These are phyloP conservation scores for Didymella sp. DNA, from an alignment of 2,329 filamentous ascomycete species.

Conservation along the genomic window DNA sequence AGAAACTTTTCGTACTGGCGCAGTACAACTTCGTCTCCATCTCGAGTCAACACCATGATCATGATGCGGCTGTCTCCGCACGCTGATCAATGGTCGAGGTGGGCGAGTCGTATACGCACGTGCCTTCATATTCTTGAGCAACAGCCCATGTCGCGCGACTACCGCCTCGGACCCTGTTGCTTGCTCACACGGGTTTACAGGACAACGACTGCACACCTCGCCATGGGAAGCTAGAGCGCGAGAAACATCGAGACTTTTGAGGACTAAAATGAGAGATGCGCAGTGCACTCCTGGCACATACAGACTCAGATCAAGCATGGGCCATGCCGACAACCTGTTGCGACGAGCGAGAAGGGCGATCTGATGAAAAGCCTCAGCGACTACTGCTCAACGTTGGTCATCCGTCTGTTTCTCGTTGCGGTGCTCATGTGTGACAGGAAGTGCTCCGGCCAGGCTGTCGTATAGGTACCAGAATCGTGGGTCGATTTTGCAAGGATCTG, in stretches of 20 bases:
- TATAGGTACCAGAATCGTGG: neutral
- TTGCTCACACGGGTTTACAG: neutral
- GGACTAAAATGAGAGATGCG: neutral
- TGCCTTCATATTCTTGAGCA: neutral
- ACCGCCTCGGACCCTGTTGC: neutral
- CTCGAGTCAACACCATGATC: neutral
- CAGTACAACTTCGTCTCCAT: neutral
- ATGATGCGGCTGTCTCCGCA: conserved; percentile 4
- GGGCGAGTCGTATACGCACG: neutral
- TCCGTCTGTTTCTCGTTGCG: neutral
- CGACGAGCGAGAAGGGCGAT: neutral
- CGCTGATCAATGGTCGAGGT: conserved; percentile 1
- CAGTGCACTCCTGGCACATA: neutral
- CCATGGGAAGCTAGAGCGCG: neutral
- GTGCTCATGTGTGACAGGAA: neutral
- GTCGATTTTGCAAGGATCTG: neutral
- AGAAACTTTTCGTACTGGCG: neutral
- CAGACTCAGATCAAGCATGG: neutral
- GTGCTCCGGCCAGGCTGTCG: neutral
- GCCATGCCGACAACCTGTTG: neutral
- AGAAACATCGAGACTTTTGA: neutral
- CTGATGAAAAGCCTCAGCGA: neutral
- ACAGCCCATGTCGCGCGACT: neutral
- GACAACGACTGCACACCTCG: neutral
- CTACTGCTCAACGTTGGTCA: neutral